Evolutionary conservation across 2,329 filamentous ascomycete species (phyloP).

Genomic region (Ustilaginoidea virens): DNA sequence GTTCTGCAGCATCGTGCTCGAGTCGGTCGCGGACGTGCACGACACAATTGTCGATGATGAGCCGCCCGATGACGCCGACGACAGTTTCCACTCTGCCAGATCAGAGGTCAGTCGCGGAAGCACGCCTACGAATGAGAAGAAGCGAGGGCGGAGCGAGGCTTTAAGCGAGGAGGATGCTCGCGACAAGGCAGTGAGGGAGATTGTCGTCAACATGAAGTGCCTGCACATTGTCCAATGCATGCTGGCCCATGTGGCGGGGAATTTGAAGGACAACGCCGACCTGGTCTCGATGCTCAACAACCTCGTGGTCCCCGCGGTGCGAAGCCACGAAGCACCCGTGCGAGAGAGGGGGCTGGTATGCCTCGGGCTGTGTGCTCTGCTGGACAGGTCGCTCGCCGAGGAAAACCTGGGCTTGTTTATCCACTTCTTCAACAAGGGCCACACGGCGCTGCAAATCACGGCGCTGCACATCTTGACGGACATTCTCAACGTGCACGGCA

Average conservation of each 20-base stretch:
- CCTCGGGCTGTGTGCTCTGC: slow-evolving; percentile 75
- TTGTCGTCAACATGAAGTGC: slow-evolving; percentile 97
- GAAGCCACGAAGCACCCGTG: slow-evolving; percentile 83
- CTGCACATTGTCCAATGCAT: slow-evolving; percentile 95
- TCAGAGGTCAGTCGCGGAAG: slow-evolving; percentile 64
- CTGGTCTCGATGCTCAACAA: slow-evolving; percentile 98
- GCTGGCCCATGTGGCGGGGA: slow-evolving; percentile 81
- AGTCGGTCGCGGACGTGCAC: slow-evolving; percentile 91
- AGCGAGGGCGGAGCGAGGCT: slow-evolving; percentile 24
- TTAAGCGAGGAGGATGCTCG: slow-evolving; percentile 49
- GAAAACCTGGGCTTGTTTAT: slow-evolving; percentile 89
- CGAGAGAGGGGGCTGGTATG: slow-evolving; percentile 82
- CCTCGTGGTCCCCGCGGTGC: slow-evolving; percentile 84
- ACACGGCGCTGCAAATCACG: slow-evolving; percentile 77
- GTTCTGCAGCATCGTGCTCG: slow-evolving; percentile 73
- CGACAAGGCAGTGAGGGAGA: slow-evolving; percentile 71
- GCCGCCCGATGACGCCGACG: slow-evolving; percentile 38
- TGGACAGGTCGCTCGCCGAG: slow-evolving; percentile 81
- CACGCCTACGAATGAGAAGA: slow-evolving; percentile 33
- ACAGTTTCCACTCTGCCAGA: slow-evolving; percentile 83
- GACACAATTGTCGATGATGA: slow-evolving; percentile 72
- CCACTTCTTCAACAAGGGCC: slow-evolving; percentile 89
- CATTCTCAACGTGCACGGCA: slow-evolving; percentile 77
- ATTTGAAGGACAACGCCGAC: slow-evolving; percentile 76
- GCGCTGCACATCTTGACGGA: slow-evolving; percentile 86